Base-by-base conservation (phyloP, 371 early-diverging fungal species). In the Blastocladiella emersonii region DNA sequence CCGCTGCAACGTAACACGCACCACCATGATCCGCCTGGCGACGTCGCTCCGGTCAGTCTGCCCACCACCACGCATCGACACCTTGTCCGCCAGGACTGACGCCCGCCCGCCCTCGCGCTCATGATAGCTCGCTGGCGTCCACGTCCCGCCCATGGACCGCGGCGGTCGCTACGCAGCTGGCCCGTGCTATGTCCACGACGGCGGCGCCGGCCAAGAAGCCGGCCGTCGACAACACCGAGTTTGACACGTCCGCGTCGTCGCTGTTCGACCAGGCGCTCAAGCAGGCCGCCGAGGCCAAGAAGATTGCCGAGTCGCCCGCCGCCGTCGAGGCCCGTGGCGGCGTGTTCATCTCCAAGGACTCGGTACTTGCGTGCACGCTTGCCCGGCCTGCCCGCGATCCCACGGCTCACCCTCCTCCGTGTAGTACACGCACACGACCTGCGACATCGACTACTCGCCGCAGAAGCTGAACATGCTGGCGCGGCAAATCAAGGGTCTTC, bases 381-480 rank as follows among this genome's bases (percentile, higher is more conserved):
- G 12, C 2, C 1, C 2, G 2, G 10, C 17, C 15, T 2, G 34
- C 13, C 13, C 32, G 19, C 21, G 34, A 56, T 10, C 21, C 32
- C 21, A 3, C 6, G 2, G 3, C 0, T 12, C 17, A n/a, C n/a
- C n/a, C n/a, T 56, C 32, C 10, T 3, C 34, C 1, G 12, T 55
- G 17, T 21, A 56, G 57, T 19, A n/a, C 39, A 30, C 19, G n/a
- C 25, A 39, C 27, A 21, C 60, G 4, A 70, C 75, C 2, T 66
- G 67, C 48, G 63, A 66, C 48, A 68, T 71, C 62, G 69, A 70
- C 8, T 68, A 62, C 25, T 73, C 74, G n/a, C 88, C 90, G 37
- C 85, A 83, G 51, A 94, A 95, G 67, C 79, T 91, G 12, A 85
- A 85, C 57, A 82, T 90, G 68, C 77, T 96, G 43, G 92, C 92